phyloP scores from a whole-genome alignment of 2,329 filamentous ascomycete species.

The Trichoderma koningiopsis region DNA sequence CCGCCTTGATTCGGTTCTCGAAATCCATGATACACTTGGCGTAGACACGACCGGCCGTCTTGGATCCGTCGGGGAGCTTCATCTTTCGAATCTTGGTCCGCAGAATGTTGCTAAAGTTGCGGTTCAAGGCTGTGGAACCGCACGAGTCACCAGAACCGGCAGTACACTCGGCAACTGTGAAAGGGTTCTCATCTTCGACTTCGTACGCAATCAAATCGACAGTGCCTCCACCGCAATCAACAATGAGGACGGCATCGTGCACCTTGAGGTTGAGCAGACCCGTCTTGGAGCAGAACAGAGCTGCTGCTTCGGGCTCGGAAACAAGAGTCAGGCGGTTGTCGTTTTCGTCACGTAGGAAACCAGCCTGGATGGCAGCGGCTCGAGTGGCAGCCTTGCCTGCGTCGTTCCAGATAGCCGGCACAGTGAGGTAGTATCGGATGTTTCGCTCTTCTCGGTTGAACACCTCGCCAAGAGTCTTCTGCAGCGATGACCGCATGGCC shows the following conservation, averaged over 20 bases:
- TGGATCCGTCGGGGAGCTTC: conserved; percentile 96
- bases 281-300: conserved; percentile 96
- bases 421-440: conserved; percentile 95
- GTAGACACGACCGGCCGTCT: conserved; percentile 96
- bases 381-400: conserved; percentile 96
- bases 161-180: conserved; percentile 95
- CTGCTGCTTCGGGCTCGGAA: conserved; percentile 94
- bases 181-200: conserved; percentile 95
- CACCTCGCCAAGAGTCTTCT: conserved; percentile 95
- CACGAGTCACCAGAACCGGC: conserved; percentile 97
- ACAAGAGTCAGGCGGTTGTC: conserved; percentile 94
- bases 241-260: conserved; percentile 97
- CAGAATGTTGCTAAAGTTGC: conserved; percentile 97
- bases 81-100: conserved; percentile 98
- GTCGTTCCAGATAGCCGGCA: conserved; percentile 99
- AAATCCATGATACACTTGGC: conserved; percentile 99
- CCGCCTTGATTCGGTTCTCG: conserved; percentile 98
- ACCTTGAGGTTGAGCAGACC: conserved; percentile 94
- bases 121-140: conserved; percentile 95
- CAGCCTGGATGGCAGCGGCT: conserved; percentile 93
- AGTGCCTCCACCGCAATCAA: conserved; percentile 97
- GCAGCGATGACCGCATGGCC: conserved; percentile 92
- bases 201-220: conserved; percentile 99
- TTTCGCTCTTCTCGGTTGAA: conserved; percentile 98
- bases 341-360: conserved; percentile 95